Percentiles rank a stretch among this genome's conserved stretches.
Evolutionary conservation across 2,329 filamentous ascomycete genomes (phyloP).

Genomic region (Nannizzia gypsea): DNA sequence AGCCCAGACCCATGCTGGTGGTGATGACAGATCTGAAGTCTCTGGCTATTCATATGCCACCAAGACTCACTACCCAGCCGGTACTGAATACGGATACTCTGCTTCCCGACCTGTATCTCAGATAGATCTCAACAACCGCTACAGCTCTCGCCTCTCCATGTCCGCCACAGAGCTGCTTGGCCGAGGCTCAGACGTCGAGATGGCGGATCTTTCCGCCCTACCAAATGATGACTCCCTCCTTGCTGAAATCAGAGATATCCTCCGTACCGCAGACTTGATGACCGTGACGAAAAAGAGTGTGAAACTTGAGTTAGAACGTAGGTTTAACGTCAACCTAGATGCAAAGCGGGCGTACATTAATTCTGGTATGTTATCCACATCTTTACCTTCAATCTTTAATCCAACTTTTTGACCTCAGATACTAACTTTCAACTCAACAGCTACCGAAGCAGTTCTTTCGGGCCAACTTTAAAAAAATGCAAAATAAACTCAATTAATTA

Average conservation of each 20-base stretch:
- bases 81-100: constrained; percentile 62
- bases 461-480: constrained; percentile 49
- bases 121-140: constrained; percentile 43
- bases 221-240: constrained; percentile 83
- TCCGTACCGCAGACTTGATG: constrained; percentile 89
- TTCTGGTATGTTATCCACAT: constrained; percentile 54
- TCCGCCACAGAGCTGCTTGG: constrained; percentile 52
- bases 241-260: constrained; percentile 86
- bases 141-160: constrained; percentile 63
- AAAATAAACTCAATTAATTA: neutral
- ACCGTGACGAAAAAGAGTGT: constrained; percentile 97
- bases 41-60: constrained; percentile 94
- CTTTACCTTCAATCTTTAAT: neutral
- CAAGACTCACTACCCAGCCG: constrained; percentile 53
- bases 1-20: constrained; percentile 65
- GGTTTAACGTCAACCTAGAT: constrained; percentile 79
- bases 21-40: constrained; percentile 70
- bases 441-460: constrained; percentile 67
- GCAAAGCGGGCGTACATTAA: constrained; percentile 87
- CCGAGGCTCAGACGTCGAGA: constrained; percentile 54
- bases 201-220: constrained; percentile 61
- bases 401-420: neutral
- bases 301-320: constrained; percentile 80
- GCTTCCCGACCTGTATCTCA: constrained; percentile 50
- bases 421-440: neutral